Conservation (phyloP, 495 filamentous ascomycete genomes). For the Evansstolkia leycettana region DNA sequence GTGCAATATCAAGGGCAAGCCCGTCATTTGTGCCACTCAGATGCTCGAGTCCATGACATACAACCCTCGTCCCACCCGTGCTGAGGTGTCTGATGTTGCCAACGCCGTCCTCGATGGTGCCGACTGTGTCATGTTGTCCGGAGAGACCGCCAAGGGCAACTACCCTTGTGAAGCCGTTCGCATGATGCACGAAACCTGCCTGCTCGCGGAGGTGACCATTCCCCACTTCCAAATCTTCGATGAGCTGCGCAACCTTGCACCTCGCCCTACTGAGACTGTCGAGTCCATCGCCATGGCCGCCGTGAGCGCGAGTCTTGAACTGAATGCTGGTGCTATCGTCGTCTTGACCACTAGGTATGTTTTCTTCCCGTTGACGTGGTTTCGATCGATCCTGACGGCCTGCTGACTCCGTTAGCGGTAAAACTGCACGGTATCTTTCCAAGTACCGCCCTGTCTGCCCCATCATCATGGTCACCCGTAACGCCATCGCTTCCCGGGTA, state of each 20-base stretch:
- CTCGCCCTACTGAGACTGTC: constrained; percentile 68
- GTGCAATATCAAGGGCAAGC: constrained; percentile 99
- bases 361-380: not conserved
- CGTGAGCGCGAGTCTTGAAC: constrained; percentile 83
- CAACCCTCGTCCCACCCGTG: constrained; percentile 94
- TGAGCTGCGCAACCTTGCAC: constrained; percentile 73
- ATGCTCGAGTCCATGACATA: constrained; percentile 99
- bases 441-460: constrained; percentile 98
- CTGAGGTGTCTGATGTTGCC: constrained; percentile 95
- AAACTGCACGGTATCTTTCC: constrained; percentile 84
- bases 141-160: constrained; percentile 94
- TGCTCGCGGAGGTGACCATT: constrained; percentile 91
- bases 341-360: constrained; percentile 78
- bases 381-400: constrained; percentile 1
- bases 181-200: constrained; percentile 96
- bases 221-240: constrained; percentile 95
- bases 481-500: constrained; percentile 62
- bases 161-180: constrained; percentile 87
- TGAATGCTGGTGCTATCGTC: constrained; percentile 90
- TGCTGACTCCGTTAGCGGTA: constrained; percentile 45
- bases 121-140: constrained; percentile 99
- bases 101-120: constrained; percentile 96
- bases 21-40: constrained; percentile 86
- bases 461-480: constrained; percentile 96
- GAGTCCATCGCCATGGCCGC: constrained; percentile 95